Evolutionary conservation across 2,329 filamentous ascomycete species (phyloP), one percentile per base, ranked within the genome.

Genomic region (Westerdykella ornata): DNA sequence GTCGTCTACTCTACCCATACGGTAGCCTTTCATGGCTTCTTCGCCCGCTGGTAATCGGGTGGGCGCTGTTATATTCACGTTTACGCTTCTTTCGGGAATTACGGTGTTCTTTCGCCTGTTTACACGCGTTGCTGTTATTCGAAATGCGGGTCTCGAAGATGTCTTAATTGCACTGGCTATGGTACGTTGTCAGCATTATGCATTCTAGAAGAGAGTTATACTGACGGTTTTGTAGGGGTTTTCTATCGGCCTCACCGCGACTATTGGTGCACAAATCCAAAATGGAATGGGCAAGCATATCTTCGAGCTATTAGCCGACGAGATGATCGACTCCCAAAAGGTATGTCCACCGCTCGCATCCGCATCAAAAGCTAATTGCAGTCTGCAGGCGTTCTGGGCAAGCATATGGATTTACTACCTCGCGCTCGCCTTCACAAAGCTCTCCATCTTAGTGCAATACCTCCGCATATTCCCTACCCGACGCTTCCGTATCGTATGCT

Each of bases 371-470:
- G 26, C 54, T 59, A 29, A 60, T 41, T 14, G 31, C 4, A 2
- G n/a, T 18, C 33, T 22, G 11, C 34, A 64, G 61, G 53, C 57
- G 19, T 64, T 66, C 35, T 66, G 60, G 62, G 57, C 54, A 7
- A 58, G 57, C 15, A 43, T 63, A 0, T 63, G 57, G 58, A 49
- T 62, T 6, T 63, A 65, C 43, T 55, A 54, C 37, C 49, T 64
- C n/a, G 40, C 53, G 8, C 51, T 66, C 14, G 57, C 53, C 3
- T 45, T 51, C 20, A 62, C 50, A n/a, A 64, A 63, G 37, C 38
- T 63, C 2, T 59, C 60, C 2, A 59, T 65, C 29, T 46, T 65
- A 19, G 42, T 59, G 9, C 61, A 64, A 16, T 62, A 60, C 26
- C 47, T 61, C 12, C 55, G 53, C 3, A 57, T 65, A 9, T 65